A percentile compares a stretch with the other conserved stretches of the same genome.
Evolutionary conservation across 2,329 filamentous ascomycete species (phyloP).

Genomic region (Monosporascus sp.): DNA sequence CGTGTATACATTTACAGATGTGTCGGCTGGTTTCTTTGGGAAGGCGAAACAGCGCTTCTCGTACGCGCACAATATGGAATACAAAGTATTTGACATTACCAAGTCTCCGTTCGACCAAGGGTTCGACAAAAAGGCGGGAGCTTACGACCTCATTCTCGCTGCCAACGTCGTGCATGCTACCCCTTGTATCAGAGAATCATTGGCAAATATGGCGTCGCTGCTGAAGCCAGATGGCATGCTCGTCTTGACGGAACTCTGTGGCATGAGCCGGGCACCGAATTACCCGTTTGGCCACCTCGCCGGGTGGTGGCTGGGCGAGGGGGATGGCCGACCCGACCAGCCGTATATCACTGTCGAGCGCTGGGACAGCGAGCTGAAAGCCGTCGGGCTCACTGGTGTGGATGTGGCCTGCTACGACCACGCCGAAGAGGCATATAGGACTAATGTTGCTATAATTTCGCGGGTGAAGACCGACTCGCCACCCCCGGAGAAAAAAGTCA

Average conservation of each 20-base stretch:
- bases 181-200: slow-evolving; percentile 11
- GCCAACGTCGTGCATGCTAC: slow-evolving; percentile 25
- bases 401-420: slow-evolving; percentile 13
- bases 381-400: slow-evolving; percentile 20
- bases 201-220: slow-evolving; percentile 18
- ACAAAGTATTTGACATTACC: slow-evolving; percentile 24
- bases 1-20: slow-evolving; percentile 20
- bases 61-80: slow-evolving; percentile 19
- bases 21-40: slow-evolving; percentile 23
- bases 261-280: slow-evolving; percentile 20
- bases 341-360: slow-evolving; percentile 20
- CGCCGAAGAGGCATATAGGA: slow-evolving; percentile 13
- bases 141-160: slow-evolving; percentile 25
- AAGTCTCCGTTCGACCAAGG: slow-evolving; percentile 23
- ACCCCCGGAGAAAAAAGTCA: slow-evolving; percentile 4
- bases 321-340: slow-evolving; percentile 20
- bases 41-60: slow-evolving; percentile 18
- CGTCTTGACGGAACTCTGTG: slow-evolving; percentile 23
- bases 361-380: slow-evolving; percentile 23
- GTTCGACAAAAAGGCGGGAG: slow-evolving; percentile 14
- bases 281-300: slow-evolving; percentile 26
- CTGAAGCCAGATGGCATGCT: slow-evolving; percentile 27
- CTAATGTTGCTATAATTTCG: slow-evolving; percentile 15
- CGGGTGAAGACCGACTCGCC: slow-evolving; percentile 1
- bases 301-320: slow-evolving; percentile 32